Conservation (phyloP, 2,329 filamentous ascomycete species). For the Geosmithia putterillii region DNA sequence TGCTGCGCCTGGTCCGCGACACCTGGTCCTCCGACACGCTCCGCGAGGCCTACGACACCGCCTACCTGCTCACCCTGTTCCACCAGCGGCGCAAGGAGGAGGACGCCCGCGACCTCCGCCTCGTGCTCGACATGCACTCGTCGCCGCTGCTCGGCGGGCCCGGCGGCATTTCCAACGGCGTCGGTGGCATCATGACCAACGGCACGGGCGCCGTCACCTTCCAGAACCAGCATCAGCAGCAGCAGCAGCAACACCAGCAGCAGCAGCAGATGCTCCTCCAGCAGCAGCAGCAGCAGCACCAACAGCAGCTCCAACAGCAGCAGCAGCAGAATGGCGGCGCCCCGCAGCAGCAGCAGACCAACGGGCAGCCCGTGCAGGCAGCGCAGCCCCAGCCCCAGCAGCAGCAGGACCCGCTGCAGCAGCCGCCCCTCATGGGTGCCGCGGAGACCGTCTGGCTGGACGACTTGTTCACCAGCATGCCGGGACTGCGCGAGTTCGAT, state of each 20-base stretch:
- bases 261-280: not conserved
- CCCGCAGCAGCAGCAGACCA: not conserved
- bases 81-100: constrained; percentile 35
- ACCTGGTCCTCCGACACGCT: constrained; percentile 33
- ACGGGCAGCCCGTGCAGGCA: no score
- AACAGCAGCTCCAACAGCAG: not conserved
- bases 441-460: constrained; percentile 1
- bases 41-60: constrained; percentile 40
- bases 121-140: constrained; percentile 1
- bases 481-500: constrained; percentile 1
- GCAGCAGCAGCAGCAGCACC: not conserved
- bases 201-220: no score
- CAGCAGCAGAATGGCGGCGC: not conserved
- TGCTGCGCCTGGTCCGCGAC: constrained; percentile 24
- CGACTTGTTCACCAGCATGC: constrained; percentile 1
- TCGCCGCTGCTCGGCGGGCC: not conserved
- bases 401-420: not conserved
- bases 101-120: not conserved
- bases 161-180: no score
- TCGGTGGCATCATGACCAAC: not conserved
- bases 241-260: not conserved
- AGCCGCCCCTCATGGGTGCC: not conserved
- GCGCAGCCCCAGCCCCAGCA: not conserved
- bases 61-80: constrained; percentile 37
- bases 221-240: not conserved